Percentiles rank a stretch among this genome's conserved stretches.
Evolutionary conservation across 1,284 basidiomycete species (phyloP).

Genomic region (Fistulinella cinereoalba): DNA sequence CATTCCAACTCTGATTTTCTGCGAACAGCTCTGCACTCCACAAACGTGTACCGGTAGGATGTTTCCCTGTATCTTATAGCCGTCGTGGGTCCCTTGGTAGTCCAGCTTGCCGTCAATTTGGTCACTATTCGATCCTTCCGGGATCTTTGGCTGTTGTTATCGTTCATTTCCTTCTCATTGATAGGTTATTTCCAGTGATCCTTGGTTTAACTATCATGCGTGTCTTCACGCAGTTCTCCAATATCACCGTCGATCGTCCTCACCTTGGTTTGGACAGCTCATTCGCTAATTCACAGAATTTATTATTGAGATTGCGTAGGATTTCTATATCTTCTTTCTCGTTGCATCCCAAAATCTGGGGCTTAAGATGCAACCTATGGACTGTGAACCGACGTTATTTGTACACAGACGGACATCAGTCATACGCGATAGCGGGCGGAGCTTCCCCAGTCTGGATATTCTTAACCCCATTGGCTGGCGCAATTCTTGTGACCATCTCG

Average conservation of each 20-base stretch:
- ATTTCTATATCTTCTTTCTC: slow-evolving; percentile 67
- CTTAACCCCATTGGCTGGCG: slow-evolving; percentile 73
- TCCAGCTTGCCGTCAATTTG: slow-evolving; percentile 69
- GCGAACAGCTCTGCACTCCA: slow-evolving; percentile 70
- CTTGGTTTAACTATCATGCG: slow-evolving; percentile 76
- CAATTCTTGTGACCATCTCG: slow-evolving; percentile 86
- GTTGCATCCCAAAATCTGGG: slow-evolving; percentile 74
- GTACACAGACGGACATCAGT: slow-evolving; percentile 66
- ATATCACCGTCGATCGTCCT: slow-evolving; percentile 88
- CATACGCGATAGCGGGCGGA: slow-evolving; percentile 85
- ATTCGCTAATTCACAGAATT: background rate
- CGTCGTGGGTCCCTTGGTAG: slow-evolving; percentile 61
- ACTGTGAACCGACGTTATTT: slow-evolving; percentile 74
- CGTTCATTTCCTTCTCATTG: slow-evolving; percentile 16
- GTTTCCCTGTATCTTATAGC: slow-evolving; percentile 66
- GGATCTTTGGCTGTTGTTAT: slow-evolving; percentile 66
- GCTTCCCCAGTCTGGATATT: slow-evolving; percentile 90
- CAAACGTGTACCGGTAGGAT: slow-evolving; percentile 83
- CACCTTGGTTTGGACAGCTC: slow-evolving; percentile 58
- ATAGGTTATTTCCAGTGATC: slow-evolving; percentile 50
- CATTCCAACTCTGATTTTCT: slow-evolving; percentile 27
- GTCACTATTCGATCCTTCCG: slow-evolving; percentile 77
- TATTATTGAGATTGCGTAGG: background rate
- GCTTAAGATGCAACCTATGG: slow-evolving; percentile 71
- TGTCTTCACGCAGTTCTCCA: slow-evolving; percentile 80